Conservation (phyloP, 768 basidiomycete species). For the Rhizopogon vesiculosus region DNA sequence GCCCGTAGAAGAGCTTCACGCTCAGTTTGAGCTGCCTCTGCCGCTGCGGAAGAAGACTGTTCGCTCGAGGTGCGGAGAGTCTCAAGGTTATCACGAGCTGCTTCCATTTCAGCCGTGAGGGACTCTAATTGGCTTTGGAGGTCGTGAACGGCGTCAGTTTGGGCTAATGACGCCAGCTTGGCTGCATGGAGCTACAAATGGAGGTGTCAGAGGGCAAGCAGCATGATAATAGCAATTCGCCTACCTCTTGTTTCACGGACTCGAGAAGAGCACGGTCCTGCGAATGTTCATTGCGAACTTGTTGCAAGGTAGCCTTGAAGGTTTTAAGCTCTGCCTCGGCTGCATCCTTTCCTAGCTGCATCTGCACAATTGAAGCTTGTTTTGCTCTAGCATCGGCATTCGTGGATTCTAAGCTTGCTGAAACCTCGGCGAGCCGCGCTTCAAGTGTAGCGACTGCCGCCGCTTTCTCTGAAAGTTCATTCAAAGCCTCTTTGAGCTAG, state of each 20-base stretch:
- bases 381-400: slow-evolving; percentile 47
- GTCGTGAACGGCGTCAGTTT: slow-evolving; percentile 40
- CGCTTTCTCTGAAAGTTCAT: slow-evolving; percentile 50
- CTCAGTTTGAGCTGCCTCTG: slow-evolving; percentile 53
- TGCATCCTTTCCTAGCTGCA: slow-evolving; percentile 44
- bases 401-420: slow-evolving; percentile 43
- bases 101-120: slow-evolving; percentile 45
- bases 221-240: slow-evolving; percentile 10
- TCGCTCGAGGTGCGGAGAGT: slow-evolving; percentile 43
- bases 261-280: slow-evolving; percentile 29
- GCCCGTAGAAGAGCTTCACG: slow-evolving; percentile 62
- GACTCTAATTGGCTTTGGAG: slow-evolving; percentile 48
- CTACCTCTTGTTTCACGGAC: slow-evolving; percentile 48
- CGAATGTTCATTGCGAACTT: slow-evolving; percentile 26
- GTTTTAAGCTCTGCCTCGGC: slow-evolving; percentile 46
- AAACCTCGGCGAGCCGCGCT: slow-evolving; percentile 43
- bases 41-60: slow-evolving; percentile 36
- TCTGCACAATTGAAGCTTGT: slow-evolving; percentile 33
- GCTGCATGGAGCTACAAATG: slow-evolving; percentile 46
- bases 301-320: slow-evolving; percentile 35
- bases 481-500: slow-evolving; percentile 58
- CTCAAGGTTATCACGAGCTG: slow-evolving; percentile 50
- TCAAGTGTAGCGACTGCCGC: slow-evolving; percentile 49
- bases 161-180: slow-evolving; percentile 34
- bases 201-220: slow-evolving; percentile 1